Evolutionary conservation across 2,329 filamentous ascomycete species (phyloP).

Genomic region (Hypomyces perniciosus): DNA sequence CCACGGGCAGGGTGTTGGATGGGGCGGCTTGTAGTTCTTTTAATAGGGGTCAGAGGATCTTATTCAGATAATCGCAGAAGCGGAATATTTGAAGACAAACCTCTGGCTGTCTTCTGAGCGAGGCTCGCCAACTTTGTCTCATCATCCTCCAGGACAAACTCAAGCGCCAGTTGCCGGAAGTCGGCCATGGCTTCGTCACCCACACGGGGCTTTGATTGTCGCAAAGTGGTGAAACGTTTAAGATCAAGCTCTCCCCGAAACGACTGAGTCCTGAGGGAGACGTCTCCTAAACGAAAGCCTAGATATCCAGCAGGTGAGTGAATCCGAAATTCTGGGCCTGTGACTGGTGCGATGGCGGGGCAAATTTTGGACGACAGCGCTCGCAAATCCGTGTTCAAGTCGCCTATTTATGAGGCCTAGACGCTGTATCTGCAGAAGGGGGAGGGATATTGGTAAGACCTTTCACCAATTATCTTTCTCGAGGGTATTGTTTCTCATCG

Average conservation of each 20-base stretch:
- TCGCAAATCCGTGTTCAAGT: not conserved
- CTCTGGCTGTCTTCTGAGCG: conserved; percentile 40
- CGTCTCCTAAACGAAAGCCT: not conserved
- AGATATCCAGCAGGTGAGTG: not conserved
- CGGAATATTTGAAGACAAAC: conserved; percentile 19
- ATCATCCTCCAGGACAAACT: conserved; percentile 49
- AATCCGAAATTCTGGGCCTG: not conserved
- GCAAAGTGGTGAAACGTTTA: not conserved
- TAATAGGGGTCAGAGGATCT: not conserved
- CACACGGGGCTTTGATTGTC: not conserved
- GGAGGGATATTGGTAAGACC: too few relatives aligned
- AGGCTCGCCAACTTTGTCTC: conserved; percentile 34
- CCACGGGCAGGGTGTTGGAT: conserved; percentile 40
- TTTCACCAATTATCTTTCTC: not conserved
- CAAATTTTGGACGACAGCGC: not conserved
- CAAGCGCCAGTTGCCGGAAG: conserved; percentile 47
- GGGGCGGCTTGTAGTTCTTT: conserved; percentile 41
- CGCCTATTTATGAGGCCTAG: too few relatives aligned
- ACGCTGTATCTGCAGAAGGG: too few relatives aligned
- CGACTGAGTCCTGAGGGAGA: not conserved
- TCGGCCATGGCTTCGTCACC: conserved; percentile 35
- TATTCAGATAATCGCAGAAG: not conserved
- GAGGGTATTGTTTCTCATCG: not conserved
- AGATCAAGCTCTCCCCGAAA: not conserved
- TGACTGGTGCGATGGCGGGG: conserved; percentile 2